A percentile compares a stretch with the other conserved stretches of the same genome.
These are phyloP conservation scores for Aspergillus bertholletiae DNA, from an alignment of 495 filamentous ascomycete genomes.

Conservation along the genomic window DNA sequence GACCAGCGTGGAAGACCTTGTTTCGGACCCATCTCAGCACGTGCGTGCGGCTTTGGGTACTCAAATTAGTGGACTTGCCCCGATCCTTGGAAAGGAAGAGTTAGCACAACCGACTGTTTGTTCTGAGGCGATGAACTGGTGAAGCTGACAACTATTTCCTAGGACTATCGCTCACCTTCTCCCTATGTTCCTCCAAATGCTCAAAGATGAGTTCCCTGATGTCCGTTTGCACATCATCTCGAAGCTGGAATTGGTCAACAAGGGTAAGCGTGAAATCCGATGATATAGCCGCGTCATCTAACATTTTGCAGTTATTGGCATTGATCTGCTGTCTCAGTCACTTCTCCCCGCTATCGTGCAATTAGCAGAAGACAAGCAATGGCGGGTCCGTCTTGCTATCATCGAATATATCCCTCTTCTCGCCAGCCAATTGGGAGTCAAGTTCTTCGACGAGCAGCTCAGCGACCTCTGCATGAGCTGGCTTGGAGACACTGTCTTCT, in stretches of 20 bases:
- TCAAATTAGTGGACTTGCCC: slow-evolving; percentile 94
- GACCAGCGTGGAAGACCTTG: slow-evolving; percentile 91
- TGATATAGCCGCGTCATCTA: slow-evolving; percentile 4
- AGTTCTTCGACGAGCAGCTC: slow-evolving; percentile 98
- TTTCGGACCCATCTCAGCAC: slow-evolving; percentile 93
- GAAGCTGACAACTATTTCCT: slow-evolving; percentile 14
- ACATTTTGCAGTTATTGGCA: slow-evolving; percentile 74
- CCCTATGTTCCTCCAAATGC: slow-evolving; percentile 98
- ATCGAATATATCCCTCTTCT: slow-evolving; percentile 98
- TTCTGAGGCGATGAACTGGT: neutral
- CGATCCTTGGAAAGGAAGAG: slow-evolving; percentile 97
- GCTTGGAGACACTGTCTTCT: slow-evolving; percentile 99
- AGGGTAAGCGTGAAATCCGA: slow-evolving; percentile 53
- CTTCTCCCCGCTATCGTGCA: slow-evolving; percentile 98
- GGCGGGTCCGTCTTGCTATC: slow-evolving; percentile 95
- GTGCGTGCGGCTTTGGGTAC: slow-evolving; percentile 93
- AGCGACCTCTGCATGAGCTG: slow-evolving; percentile 96
- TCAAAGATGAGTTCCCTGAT: slow-evolving; percentile 98
- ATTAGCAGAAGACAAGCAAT: slow-evolving; percentile 98
- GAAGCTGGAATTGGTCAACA: slow-evolving; percentile 95
- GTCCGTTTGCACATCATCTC: slow-evolving; percentile 98
- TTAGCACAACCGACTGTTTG: slow-evolving; percentile 44
- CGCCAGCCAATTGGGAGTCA: slow-evolving; percentile 90
- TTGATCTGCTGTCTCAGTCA: slow-evolving; percentile 92
- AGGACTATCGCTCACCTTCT: slow-evolving; percentile 95